Evolutionary conservation across 768 basidiomycete genomes (phyloP).

Genomic region (Erythrobasidium yunnanense): DNA sequence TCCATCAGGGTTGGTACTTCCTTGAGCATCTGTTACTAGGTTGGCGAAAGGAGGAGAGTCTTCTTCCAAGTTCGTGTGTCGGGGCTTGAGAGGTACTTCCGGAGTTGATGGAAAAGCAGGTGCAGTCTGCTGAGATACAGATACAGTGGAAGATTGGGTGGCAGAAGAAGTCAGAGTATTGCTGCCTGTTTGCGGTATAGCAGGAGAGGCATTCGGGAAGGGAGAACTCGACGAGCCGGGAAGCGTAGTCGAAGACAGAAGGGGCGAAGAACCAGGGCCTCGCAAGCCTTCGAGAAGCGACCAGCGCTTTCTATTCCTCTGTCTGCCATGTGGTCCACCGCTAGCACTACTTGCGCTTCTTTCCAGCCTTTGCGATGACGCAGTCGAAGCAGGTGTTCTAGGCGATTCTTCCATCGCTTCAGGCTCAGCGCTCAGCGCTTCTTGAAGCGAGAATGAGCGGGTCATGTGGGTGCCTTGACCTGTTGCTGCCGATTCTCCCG

Average conservation of each 20-base stretch:
- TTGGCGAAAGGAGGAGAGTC: constrained; percentile 14
- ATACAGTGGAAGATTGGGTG: neutral
- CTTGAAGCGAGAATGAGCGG: neutral
- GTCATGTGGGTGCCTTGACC: neutral
- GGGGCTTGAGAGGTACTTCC: neutral
- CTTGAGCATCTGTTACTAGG: neutral
- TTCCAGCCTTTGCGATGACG: too few species aligned
- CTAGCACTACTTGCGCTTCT: neutral
- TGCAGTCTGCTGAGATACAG: neutral
- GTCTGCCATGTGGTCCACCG: neutral
- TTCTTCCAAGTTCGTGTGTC: neutral
- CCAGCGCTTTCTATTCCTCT: constrained; percentile 23
- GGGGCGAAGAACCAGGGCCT: neutral
- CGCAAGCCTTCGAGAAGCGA: constrained; percentile 8
- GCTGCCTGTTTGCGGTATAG: neutral
- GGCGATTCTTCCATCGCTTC: neutral
- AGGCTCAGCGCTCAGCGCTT: neutral
- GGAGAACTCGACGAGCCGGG: neutral
- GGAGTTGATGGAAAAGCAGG: neutral
- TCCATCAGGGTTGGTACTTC: constrained; percentile 5
- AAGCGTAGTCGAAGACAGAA: neutral
- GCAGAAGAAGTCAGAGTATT: neutral
- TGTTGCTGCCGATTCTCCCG: neutral
- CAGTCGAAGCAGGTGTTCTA: neutral
- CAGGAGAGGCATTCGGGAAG: neutral